Conservation (phyloP, 257 asterid species). For the Solanum lycopersicoides region DNA sequence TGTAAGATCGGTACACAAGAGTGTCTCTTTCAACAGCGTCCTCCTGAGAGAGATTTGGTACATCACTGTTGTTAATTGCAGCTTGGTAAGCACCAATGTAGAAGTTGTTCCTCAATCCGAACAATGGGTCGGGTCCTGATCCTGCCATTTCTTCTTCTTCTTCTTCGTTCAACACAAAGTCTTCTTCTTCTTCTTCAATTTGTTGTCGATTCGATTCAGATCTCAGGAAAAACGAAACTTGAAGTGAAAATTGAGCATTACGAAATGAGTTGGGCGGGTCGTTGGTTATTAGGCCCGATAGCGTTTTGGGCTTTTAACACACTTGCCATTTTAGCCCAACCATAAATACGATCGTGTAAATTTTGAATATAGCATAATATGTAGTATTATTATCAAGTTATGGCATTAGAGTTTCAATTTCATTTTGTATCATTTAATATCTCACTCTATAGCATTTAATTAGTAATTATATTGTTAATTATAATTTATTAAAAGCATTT, state of each 20-base stretch:
- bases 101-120: slow-evolving; percentile 81
- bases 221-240: background rate
- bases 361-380: too few relatives aligned
- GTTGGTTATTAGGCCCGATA: background rate
- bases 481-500: too few relatives aligned
- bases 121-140: slow-evolving; percentile 83
- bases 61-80: slow-evolving; percentile 87
- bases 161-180: background rate
- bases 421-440: too few relatives aligned
- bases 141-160: slow-evolving; percentile 22
- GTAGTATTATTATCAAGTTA: too few relatives aligned
- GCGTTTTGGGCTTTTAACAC: background rate
- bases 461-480: too few relatives aligned
- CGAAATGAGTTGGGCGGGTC: background rate
- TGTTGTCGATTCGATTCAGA: background rate
- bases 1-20: slow-evolving; percentile 79
- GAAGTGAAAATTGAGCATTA: background rate
- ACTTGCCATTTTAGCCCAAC: background rate
- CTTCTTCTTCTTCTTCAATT: background rate
- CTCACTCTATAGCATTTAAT: too few relatives aligned
- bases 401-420: too few relatives aligned
- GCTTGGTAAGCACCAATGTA: slow-evolving; percentile 94
- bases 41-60: slow-evolving; percentile 75
- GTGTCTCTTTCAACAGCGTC: slow-evolving; percentile 77
- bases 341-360: too few relatives aligned